Evolutionary conservation across 768 basidiomycete genomes (phyloP), one percentile per base, ranked within the genome.

Genomic region (Trametes sanguinea): DNA sequence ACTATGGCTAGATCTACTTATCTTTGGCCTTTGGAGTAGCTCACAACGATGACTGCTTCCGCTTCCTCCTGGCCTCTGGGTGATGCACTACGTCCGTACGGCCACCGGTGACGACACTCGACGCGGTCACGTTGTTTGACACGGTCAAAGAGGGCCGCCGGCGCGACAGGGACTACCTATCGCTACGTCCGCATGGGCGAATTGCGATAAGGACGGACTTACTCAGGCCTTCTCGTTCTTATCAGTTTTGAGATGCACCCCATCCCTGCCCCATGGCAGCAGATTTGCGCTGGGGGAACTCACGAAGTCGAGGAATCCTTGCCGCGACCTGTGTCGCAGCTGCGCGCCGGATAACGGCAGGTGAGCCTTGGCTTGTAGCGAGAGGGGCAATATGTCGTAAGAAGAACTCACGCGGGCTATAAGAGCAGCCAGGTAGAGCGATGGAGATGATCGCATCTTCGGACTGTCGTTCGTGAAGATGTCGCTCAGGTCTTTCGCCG

Each of bases 111-210:
- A 22, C 22, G 22, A 22, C 22, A 22, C 22, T 22, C 22, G 22
- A 58, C 57, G 30, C 57, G 48, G 40, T 58, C 48, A 58, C 57
- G 57, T 58, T 58, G 16, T n/a, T 27, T 6, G 10, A 51, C 48
- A 47, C 57, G 57, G 29, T 51, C 29, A 27, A 47, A 39, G 56
- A 40, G 39, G 48, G 14, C 57, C 57, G 57, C 14, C 56, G 56
- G 54, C 45, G 9, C 45, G 44, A 45, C 9, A n/a, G 14, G 27
- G 29, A 40, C 35, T 10, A n/a, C 45, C 13, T 43, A 48, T 30
- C 56, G 14, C 39, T 13, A 22, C 39, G n/a, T 10, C 39, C 56
- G 47, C 56, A 14, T 50, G 57, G 57, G 16, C 10, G 39, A 13
- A 8, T 9, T 3, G 32, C 48, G 57, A 58, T 58, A 58, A 58